phyloP scores from a whole-genome alignment of 495 filamentous ascomycete genomes.

The Aspergillus carlsbadensis region DNA sequence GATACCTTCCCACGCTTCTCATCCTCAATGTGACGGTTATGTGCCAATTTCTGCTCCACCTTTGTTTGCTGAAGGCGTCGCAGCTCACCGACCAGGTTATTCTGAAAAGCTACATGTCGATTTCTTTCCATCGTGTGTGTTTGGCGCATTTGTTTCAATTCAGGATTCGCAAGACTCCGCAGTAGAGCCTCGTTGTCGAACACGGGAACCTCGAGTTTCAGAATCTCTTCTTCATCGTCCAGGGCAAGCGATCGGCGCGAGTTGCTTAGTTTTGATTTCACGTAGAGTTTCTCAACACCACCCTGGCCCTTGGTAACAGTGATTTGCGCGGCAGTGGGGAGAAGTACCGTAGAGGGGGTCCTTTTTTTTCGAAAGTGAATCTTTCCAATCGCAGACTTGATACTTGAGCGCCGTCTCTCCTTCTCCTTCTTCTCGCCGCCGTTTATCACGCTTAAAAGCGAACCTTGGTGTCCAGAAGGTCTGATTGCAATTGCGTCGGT shows the following conservation, averaged over 20 bases:
- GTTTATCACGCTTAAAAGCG: conserved; percentile 33
- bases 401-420: conserved; percentile 33
- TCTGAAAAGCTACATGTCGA: conserved; percentile 56
- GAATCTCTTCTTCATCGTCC: conserved; percentile 18
- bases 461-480: conserved; percentile 24
- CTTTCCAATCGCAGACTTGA: conserved; percentile 40
- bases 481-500: conserved; percentile 4
- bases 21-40: conserved; percentile 44
- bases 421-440: conserved; percentile 32
- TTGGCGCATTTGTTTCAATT: conserved; percentile 51
- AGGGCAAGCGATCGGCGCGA: conserved; percentile 4
- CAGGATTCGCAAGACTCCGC: conserved; percentile 45
- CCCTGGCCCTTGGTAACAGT: conserved; percentile 26
- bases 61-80: conserved; percentile 35
- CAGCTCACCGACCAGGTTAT: conserved; percentile 30
- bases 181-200: conserved; percentile 38
- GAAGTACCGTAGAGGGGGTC: conserved; percentile 27
- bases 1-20: conserved; percentile 55
- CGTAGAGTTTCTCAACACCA: conserved; percentile 30
- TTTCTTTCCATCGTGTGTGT: conserved; percentile 56
- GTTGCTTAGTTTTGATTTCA: conserved; percentile 24
- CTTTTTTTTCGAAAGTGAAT: conserved; percentile 42
- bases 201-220: conserved; percentile 38
- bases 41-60: conserved; percentile 27
- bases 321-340: conserved; percentile 34